A percentile compares a stretch with the other conserved stretches of the same genome.
Evolutionary conservation across 1,139 yeast species (phyloP).

Genomic region (Geotrichum restrictum): DNA sequence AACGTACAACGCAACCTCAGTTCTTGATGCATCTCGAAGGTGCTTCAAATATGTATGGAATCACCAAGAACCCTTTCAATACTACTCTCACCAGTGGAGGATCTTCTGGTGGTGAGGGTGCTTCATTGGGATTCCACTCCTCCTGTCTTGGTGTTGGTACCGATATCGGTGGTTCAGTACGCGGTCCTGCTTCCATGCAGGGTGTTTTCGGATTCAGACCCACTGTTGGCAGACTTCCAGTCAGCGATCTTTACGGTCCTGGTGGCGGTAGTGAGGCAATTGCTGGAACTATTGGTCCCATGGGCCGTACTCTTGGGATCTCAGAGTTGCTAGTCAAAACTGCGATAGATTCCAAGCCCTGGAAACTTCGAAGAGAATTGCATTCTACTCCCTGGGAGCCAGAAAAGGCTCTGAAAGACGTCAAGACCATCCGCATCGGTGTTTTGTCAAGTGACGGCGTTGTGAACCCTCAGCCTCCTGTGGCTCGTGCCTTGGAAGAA

Average conservation of each 20-base stretch:
- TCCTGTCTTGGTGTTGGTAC: conserved; percentile 67
- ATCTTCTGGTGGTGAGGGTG: conserved; percentile 74
- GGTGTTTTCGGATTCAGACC: conserved; percentile 69
- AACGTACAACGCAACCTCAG: conserved; percentile 56
- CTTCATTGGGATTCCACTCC: conserved; percentile 54
- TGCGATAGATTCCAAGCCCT: conserved; percentile 51
- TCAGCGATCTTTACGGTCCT: conserved; percentile 44
- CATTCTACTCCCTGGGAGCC: conserved; percentile 51
- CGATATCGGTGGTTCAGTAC: conserved; percentile 75
- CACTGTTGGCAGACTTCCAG: conserved; percentile 49
- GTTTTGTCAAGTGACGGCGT: conserved; percentile 38
- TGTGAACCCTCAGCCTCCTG: conserved; percentile 51
- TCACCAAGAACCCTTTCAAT: conserved; percentile 52
- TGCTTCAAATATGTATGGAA: conserved; percentile 29
- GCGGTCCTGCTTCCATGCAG: conserved; percentile 71
- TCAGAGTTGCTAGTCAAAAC: conserved; percentile 53
- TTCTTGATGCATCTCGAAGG: conserved; percentile 53
- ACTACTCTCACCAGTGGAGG: conserved; percentile 59
- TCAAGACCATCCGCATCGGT: conserved; percentile 36
- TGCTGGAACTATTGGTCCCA: conserved; percentile 49
- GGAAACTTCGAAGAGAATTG: conserved; percentile 51
- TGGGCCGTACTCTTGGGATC: conserved; percentile 52
- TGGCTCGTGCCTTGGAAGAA: conserved; percentile 41
- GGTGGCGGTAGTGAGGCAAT: conserved; percentile 47
- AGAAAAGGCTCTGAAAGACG: conserved; percentile 39